Evolutionary conservation across 768 basidiomycete species (phyloP).

Genomic region (Boletales sp.): DNA sequence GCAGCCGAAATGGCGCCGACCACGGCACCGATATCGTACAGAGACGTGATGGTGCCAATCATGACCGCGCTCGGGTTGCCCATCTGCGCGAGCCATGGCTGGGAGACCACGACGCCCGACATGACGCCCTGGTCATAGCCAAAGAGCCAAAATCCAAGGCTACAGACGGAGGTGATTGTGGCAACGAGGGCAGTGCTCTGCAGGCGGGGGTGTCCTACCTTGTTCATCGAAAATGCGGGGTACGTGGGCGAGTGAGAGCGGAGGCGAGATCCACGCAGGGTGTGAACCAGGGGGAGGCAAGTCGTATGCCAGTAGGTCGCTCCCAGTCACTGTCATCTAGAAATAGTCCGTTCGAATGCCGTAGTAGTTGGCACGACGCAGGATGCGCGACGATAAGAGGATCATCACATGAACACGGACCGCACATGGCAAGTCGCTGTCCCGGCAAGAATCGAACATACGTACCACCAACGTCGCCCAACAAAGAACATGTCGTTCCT

Average conservation of each 20-base stretch:
- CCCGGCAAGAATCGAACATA: no score
- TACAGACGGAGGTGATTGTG: conserved; percentile 14
- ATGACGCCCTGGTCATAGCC: conserved; percentile 17
- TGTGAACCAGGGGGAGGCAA: neutral
- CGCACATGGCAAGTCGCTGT: no score
- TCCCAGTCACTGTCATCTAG: neutral
- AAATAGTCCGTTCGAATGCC: neutral
- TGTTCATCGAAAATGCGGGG: conserved; percentile 2
- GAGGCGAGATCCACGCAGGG: neutral
- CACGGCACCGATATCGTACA: conserved; percentile 14
- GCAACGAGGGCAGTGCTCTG: conserved; percentile 8
- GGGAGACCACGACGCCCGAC: conserved; percentile 12
- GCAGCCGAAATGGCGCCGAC: conserved; percentile 13
- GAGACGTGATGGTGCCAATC: conserved; percentile 15
- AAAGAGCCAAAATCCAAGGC: conserved; percentile 13
- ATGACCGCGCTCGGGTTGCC: conserved; percentile 12
- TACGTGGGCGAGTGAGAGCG: neutral
- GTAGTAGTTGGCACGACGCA: no score
- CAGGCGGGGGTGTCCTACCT: conserved; percentile 9
- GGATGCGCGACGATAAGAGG: no score
- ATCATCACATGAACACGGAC: no score
- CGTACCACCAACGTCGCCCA: no score
- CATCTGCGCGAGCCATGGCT: conserved; percentile 13
- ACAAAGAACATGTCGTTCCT: no score
- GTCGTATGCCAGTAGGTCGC: neutral